A percentile compares a stretch with the other conserved stretches of the same genome.
These are phyloP conservation scores for Linnemannia hyalina DNA, from an alignment of 192 early-diverging fungal species.

Conservation along the genomic window DNA sequence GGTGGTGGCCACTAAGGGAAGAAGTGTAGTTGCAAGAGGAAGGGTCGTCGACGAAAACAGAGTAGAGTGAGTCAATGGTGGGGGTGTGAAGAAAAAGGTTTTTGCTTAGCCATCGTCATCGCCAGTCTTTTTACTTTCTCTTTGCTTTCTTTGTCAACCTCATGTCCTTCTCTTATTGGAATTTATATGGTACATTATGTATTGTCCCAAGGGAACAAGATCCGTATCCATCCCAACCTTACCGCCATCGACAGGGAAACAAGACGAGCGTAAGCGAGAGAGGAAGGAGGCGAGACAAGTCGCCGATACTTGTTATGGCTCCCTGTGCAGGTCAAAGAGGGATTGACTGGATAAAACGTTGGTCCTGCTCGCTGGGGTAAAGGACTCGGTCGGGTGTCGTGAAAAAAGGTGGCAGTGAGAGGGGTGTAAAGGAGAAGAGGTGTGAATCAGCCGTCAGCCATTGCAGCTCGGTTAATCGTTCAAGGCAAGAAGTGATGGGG, in stretches of 20 bases:
- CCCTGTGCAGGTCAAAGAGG: constrained; percentile 15
- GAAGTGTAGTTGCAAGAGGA: background rate
- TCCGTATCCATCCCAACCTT: constrained; percentile 25
- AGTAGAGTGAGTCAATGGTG: background rate
- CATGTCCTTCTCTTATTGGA: constrained; percentile 10
- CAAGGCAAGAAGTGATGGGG: background rate
- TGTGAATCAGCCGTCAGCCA: background rate
- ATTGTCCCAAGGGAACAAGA: background rate
- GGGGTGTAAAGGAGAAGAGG: background rate
- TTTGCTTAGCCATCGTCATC: background rate
- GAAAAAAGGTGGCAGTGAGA: background rate
- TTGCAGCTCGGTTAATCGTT: background rate
- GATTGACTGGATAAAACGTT: constrained; percentile 13
- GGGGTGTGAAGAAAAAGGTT: background rate
- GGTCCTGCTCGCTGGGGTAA: background rate
- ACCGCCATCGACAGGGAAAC: constrained; percentile 12
- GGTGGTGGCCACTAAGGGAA: background rate
- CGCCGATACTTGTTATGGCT: background rate
- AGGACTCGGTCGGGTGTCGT: background rate
- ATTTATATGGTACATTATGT: background rate
- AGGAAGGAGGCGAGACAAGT: background rate
- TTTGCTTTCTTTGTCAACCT: background rate
- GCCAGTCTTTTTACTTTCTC: background rate
- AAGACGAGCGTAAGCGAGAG: background rate
- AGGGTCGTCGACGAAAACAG: background rate